Evolutionary conservation across 208 protist genomes (phyloP).

Genomic region (Porcisia deanei): DNA sequence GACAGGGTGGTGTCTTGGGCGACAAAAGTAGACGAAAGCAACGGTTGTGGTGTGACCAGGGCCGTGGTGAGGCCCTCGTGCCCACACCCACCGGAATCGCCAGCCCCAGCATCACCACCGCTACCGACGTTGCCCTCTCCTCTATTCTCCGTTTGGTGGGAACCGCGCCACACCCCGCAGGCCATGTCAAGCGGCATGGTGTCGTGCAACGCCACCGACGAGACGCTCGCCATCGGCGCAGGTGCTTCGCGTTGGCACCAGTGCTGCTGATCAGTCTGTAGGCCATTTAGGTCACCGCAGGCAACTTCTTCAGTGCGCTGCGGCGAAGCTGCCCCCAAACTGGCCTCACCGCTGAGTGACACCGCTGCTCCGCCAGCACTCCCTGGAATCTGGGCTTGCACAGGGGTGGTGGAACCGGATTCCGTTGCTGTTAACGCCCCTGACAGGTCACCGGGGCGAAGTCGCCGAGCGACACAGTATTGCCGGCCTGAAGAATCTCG

Average conservation of each 20-base stretch:
- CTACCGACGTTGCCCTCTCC: not conserved
- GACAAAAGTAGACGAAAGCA: not conserved
- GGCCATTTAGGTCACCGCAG: not conserved
- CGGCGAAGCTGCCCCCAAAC: not conserved
- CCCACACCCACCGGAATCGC: not conserved
- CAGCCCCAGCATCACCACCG: not conserved
- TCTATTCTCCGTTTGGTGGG: not conserved
- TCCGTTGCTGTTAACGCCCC: conserved; percentile 6
- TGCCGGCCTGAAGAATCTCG: conserved; percentile 7
- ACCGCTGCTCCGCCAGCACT: conserved; percentile 3
- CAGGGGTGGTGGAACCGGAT: conserved; percentile 13
- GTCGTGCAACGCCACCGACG: conserved; percentile 2
- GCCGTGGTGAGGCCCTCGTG: not conserved
- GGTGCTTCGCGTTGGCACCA: not conserved
- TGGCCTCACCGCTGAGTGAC: not conserved
- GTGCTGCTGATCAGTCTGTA: not conserved
- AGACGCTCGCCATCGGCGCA: not conserved
- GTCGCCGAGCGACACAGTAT: conserved; percentile 13
- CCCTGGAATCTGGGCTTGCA: not conserved
- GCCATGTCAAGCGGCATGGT: not conserved
- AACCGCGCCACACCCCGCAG: not conserved
- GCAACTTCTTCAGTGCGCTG: not conserved
- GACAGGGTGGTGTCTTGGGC: not conserved
- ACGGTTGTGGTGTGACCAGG: not conserved
- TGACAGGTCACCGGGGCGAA: conserved; percentile 18